A percentile compares a stretch with the other conserved stretches of the same genome.
Evolutionary conservation across 441 rosid species (phyloP).

Genomic region (Corymbia calophylla): DNA sequence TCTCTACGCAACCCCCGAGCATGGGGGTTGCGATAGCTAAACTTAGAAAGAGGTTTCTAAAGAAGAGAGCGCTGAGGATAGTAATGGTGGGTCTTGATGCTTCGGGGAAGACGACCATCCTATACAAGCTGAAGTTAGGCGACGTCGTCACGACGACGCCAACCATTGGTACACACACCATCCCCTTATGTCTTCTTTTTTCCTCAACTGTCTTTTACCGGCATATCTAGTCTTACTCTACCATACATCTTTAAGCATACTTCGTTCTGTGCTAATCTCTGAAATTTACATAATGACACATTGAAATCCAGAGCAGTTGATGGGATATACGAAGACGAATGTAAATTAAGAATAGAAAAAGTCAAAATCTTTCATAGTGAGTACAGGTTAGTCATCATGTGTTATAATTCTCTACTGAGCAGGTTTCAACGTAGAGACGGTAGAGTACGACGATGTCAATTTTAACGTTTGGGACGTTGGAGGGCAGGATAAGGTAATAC

Average conservation of each 20-base stretch:
- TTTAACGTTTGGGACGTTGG: conserved; percentile 78
- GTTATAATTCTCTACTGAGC: conserved; percentile 3
- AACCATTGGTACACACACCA: conserved; percentile 37
- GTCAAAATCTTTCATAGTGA: background rate
- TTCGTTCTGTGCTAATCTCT: background rate
- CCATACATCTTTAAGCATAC: background rate
- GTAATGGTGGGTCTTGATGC: conserved; percentile 77
- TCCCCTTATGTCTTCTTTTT: background rate
- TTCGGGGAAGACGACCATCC: conserved; percentile 71
- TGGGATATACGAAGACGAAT: background rate
- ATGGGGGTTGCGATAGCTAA: conserved; percentile 45
- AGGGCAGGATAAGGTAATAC: conserved; percentile 62
- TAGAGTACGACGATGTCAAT: conserved; percentile 49
- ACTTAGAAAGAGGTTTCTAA: conserved; percentile 39
- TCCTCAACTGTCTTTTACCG: background rate
- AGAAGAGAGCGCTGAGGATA: conserved; percentile 32
- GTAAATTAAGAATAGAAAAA: background rate
- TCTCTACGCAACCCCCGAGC: background rate
- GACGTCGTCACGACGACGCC: conserved; percentile 46
- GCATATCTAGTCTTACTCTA: background rate
- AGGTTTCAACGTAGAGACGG: conserved; percentile 76
- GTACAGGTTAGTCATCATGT: background rate
- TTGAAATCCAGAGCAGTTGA: background rate
- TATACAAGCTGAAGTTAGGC: conserved; percentile 70
- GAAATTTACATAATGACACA: background rate